These are phyloP conservation scores for Dactylis glomerata DNA, from an alignment of 176 grass and related monocot genomes.

Conservation along the genomic window DNA sequence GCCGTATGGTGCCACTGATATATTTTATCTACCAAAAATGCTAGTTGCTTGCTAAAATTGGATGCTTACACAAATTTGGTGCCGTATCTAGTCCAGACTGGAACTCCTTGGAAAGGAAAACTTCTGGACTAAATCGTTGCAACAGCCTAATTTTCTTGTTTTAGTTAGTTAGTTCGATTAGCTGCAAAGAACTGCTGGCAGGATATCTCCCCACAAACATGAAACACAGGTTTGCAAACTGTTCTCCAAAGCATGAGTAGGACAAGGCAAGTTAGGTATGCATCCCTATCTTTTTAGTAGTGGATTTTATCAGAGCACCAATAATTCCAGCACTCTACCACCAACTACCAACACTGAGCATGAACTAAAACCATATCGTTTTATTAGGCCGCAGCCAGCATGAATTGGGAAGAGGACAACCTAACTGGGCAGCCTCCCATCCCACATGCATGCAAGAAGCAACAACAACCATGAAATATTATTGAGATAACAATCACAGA, in stretches of 20 bases:
- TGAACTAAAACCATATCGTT: not conserved
- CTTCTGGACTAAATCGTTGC: not conserved
- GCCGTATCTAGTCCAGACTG: not conserved
- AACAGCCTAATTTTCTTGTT: slow-evolving; percentile 18
- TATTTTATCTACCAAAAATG: slow-evolving; percentile 24
- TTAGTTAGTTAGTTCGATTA: not conserved
- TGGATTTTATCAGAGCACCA: slow-evolving; percentile 22
- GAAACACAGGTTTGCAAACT: not conserved
- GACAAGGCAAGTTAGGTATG: slow-evolving; percentile 30
- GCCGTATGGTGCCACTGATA: not conserved
- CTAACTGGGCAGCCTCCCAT: slow-evolving; percentile 8
- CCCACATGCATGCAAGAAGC: not conserved
- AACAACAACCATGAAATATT: not conserved
- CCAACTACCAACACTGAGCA: slow-evolving; percentile 29
- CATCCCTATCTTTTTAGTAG: slow-evolving; percentile 28
- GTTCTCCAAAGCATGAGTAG: not conserved
- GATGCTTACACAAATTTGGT: not conserved
- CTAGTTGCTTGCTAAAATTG: slow-evolving; percentile 15
- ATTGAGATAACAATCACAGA: not conserved
- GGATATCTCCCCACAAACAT: not conserved
- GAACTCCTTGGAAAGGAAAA: not conserved
- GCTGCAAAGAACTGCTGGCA: not conserved
- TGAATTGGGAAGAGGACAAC: slow-evolving; percentile 19
- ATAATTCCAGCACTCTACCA: slow-evolving; percentile 23
- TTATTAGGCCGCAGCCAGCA: slow-evolving; percentile 6